A percentile compares a stretch with the other conserved stretches of the same genome.
Evolutionary conservation across 2,329 filamentous ascomycete species (phyloP).

Genomic region (Diaporthe ampelina): DNA sequence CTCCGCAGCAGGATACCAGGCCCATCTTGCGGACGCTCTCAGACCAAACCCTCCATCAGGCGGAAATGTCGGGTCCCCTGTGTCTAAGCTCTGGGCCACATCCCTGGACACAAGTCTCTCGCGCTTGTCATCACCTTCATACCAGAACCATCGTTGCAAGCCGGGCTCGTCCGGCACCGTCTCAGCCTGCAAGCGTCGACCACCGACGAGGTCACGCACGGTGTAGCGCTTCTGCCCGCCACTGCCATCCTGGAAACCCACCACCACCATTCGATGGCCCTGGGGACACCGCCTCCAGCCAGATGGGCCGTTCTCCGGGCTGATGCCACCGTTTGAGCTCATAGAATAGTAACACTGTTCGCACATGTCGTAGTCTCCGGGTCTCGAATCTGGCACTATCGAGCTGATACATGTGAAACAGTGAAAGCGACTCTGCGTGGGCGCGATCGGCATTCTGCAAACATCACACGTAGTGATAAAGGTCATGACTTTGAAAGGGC

Average conservation of each 20-base stretch:
- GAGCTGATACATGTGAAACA: slow-evolving; percentile 80
- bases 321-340: slow-evolving; percentile 74
- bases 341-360: slow-evolving; percentile 80
- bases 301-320: slow-evolving; percentile 79
- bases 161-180: slow-evolving; percentile 52
- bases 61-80: slow-evolving; percentile 66
- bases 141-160: slow-evolving; percentile 68
- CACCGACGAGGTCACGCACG: slow-evolving; percentile 82
- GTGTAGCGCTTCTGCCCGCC: slow-evolving; percentile 78
- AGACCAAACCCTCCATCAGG: slow-evolving; percentile 81
- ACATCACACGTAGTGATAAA: slow-evolving; percentile 85
- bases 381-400: slow-evolving; percentile 58
- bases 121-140: slow-evolving; percentile 51
- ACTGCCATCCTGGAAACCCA: slow-evolving; percentile 79
- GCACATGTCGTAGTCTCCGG: slow-evolving; percentile 91
- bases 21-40: slow-evolving; percentile 76
- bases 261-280: slow-evolving; percentile 87
- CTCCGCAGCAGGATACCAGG: slow-evolving; percentile 78
- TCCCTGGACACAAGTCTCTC: slow-evolving; percentile 66
- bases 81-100: slow-evolving; percentile 61
- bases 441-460: slow-evolving; percentile 80
- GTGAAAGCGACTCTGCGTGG: slow-evolving; percentile 80
- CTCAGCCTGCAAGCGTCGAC: slow-evolving; percentile 75
- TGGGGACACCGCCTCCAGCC: slow-evolving; percentile 88
- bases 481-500: slow-evolving; percentile 75